These are phyloP conservation scores for Mycena amicta DNA, from an alignment of 768 basidiomycete species.

Conservation along the genomic window DNA sequence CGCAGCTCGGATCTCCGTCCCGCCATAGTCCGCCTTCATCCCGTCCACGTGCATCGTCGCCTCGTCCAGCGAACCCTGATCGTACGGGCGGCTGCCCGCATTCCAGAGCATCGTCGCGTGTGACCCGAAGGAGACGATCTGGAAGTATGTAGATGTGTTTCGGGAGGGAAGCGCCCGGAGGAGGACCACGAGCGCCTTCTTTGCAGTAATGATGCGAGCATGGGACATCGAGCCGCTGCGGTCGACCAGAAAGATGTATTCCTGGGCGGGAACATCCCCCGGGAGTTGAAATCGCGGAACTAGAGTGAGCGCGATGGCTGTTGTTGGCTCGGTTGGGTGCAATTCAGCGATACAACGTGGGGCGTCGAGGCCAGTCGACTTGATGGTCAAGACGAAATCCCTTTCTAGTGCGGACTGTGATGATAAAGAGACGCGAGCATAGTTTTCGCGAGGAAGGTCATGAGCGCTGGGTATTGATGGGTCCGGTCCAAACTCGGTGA, in stretches of 20 bases:
- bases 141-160: constrained; percentile 35
- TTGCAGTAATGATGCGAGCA: constrained; percentile 35
- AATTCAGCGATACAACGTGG: constrained; percentile 47
- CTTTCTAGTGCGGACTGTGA: constrained; percentile 24
- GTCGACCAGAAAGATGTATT: constrained; percentile 54
- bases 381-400: constrained; percentile 46
- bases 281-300: constrained; percentile 44
- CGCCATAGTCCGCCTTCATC: constrained; percentile 41
- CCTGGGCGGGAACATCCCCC: constrained; percentile 34
- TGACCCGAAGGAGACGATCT: constrained; percentile 45
- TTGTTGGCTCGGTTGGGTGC: constrained; percentile 18
- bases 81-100: constrained; percentile 24
- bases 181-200: constrained; percentile 39
- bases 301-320: constrained; percentile 43
- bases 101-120: constrained; percentile 31
- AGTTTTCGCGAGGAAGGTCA: constrained; percentile 11
- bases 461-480: constrained; percentile 10
- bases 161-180: constrained; percentile 38
- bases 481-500: constrained; percentile 18
- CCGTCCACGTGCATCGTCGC: constrained; percentile 30
- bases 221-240: constrained; percentile 44
- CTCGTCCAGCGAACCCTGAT: constrained; percentile 24
- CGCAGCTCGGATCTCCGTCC: constrained; percentile 41
- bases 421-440: constrained; percentile 14
- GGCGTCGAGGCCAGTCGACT: constrained; percentile 40